A percentile compares a stretch with the other conserved stretches of the same genome.
Evolutionary conservation across 2,329 filamentous ascomycete species (phyloP).

Genomic region (Alternaria conjuncta): DNA sequence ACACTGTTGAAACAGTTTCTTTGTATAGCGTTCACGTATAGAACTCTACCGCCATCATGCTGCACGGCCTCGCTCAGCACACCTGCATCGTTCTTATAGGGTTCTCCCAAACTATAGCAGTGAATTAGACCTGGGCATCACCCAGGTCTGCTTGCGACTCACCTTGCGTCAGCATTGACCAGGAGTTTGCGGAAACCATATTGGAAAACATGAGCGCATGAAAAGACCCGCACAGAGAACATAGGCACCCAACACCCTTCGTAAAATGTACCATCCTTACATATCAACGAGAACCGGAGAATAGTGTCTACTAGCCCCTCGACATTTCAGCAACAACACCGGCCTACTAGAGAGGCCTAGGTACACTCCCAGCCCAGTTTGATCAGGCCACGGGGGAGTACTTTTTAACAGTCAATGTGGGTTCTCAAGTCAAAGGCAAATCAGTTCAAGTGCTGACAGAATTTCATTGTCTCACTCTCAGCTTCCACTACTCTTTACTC

Average conservation of each 20-base stretch:
- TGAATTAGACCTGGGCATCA: not conserved
- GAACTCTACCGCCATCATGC: not conserved
- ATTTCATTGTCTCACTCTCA: not conserved
- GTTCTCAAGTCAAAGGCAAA: too few relatives aligned
- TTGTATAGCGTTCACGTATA: not conserved
- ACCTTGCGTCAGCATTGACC: not conserved
- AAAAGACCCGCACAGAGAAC: not conserved
- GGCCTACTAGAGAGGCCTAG: too few relatives aligned
- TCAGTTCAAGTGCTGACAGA: too few relatives aligned
- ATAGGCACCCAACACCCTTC: not conserved
- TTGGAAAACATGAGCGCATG: not conserved
- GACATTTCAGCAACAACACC: not conserved
- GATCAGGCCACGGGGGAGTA: too few relatives aligned
- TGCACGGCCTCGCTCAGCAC: not conserved
- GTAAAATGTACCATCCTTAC: not conserved
- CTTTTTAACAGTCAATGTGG: too few relatives aligned
- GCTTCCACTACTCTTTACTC: not conserved
- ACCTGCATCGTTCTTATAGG: not conserved
- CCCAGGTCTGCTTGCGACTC: not conserved
- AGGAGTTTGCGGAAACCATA: not conserved
- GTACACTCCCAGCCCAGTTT: too few relatives aligned
- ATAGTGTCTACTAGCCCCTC: not conserved
- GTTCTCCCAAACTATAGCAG: not conserved
- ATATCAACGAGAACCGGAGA: not conserved
- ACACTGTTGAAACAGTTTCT: not conserved